Percentiles rank a stretch among this genome's conserved stretches.
Conservation (phyloP, 176 grass and related monocot species). For the Carex scoparia region DNA sequence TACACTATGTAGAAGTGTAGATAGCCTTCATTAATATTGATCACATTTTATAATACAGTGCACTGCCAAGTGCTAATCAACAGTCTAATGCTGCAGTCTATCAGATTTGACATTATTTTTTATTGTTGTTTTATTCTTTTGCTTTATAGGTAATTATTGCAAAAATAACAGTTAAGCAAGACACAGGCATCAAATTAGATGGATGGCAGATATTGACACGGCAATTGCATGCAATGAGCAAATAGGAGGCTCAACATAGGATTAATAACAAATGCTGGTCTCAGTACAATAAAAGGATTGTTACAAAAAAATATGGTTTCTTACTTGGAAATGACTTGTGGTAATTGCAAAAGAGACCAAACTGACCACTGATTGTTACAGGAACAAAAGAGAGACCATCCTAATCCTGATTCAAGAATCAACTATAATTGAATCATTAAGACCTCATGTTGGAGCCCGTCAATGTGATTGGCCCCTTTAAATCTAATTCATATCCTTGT, state of each 20-base stretch:
- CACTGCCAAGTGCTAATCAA: not conserved
- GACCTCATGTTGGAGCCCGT: not conserved
- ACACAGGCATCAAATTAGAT: not conserved
- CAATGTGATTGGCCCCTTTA: not conserved
- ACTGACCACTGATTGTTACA: not conserved
- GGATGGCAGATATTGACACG: not conserved
- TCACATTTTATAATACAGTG: not conserved
- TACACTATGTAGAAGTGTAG: not conserved
- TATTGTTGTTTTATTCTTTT: not conserved
- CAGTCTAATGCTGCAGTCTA: not conserved
- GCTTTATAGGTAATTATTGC: not conserved
- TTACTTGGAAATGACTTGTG: not conserved
- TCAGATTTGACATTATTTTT: not conserved
- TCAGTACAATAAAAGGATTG: not conserved
- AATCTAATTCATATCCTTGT: not conserved
- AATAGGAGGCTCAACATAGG: not conserved
- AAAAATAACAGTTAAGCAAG: not conserved
- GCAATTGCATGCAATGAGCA: not conserved
- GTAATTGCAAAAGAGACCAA: not conserved
- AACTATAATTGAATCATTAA: not conserved
- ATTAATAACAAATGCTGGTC: not conserved
- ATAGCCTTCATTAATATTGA: constrained; percentile 13
- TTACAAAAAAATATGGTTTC: not conserved
- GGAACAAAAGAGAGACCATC: not conserved
- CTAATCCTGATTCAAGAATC: not conserved